Evolutionary conservation across 2,329 filamentous ascomycete genomes (phyloP), one percentile per base, ranked within the genome.

Genomic region (Trichoderma brevicompactum): DNA sequence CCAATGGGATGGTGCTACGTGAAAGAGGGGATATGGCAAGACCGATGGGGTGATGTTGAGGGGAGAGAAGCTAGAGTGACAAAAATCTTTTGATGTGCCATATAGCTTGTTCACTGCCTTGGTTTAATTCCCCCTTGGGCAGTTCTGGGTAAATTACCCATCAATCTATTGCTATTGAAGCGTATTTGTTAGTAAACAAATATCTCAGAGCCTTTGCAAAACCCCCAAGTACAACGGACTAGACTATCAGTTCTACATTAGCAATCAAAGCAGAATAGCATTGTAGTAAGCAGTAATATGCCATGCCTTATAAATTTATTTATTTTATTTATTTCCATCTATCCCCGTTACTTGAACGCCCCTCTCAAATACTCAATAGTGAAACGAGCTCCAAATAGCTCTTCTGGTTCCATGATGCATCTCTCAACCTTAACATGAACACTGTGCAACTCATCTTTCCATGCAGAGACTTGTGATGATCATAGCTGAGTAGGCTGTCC

Each of bases 391-490:
- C 67, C 49, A 19, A 66, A 66, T 36, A 68, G 38, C 46, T 63
- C 62, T 10, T 58, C n/a, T 17, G 65, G 67, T 6, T 65, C 40
- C 1, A 28, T 32, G 23, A 68, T 13, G 65, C 67, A 68, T 13
- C 52, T 46, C 23, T 65, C 48, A 15, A 68, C 61, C 67, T 65
- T 61, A n/a, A 6, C 52, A 65, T 55, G 66, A 10, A 68, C n/a
- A 5, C 36, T 23, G 3, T 36, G 15, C 13, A 66, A 44, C 12
- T 60, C 65, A 12, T 63, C 3, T 15, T 34, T 13, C 65, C 56
- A 53, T 65, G n/a, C 17, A 50, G 12, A 9, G 48, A 40, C 58
- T 52, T 48, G 15, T 65, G 66, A 15, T 40, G 54, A n/a, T 59
- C 54, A 48, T 64, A 68, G 32, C 65, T 63, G 17, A 48, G 40